Conservation (phyloP, 495 filamentous ascomycete species). For the Penicillium paradoxum region DNA sequence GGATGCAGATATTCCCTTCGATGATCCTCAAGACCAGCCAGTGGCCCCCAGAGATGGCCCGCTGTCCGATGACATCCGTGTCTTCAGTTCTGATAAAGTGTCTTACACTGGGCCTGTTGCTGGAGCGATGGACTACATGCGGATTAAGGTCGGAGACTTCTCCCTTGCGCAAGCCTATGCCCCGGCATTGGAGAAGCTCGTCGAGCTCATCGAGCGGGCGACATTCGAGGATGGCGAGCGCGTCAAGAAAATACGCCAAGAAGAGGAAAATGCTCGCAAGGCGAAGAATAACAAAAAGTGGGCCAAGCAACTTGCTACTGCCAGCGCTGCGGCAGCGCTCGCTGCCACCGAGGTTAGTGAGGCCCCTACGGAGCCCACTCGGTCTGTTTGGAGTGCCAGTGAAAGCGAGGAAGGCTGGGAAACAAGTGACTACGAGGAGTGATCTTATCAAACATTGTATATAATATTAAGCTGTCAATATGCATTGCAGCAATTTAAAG, state of each 20-base stretch:
- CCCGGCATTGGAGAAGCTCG: slow-evolving; percentile 65
- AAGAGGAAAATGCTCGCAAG: slow-evolving; percentile 23
- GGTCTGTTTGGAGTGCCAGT: slow-evolving; percentile 36
- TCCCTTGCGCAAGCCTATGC: slow-evolving; percentile 67
- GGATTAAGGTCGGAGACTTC: slow-evolving; percentile 75
- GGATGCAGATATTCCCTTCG: slow-evolving; percentile 29
- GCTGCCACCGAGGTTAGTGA: slow-evolving; percentile 4
- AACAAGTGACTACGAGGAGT: slow-evolving; percentile 27
- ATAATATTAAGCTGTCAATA: slow-evolving; percentile 3
- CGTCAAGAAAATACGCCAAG: slow-evolving; percentile 14
- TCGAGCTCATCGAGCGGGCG: slow-evolving; percentile 40
- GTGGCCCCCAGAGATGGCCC: neutral
- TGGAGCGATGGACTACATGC: slow-evolving; percentile 89
- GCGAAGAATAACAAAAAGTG: slow-evolving; percentile 24
- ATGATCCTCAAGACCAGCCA: slow-evolving; percentile 23
- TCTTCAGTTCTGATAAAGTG: neutral
- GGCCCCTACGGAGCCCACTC: neutral
- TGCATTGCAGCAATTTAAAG: neutral
- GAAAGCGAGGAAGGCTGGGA: slow-evolving; percentile 44
- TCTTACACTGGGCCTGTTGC: slow-evolving; percentile 48
- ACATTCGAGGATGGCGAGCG: slow-evolving; percentile 15
- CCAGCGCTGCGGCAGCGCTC: slow-evolving; percentile 4
- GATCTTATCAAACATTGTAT: slow-evolving; percentile 1
- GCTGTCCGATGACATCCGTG: slow-evolving; percentile 19
- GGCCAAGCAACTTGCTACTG: slow-evolving; percentile 12